Conservation (phyloP, 148 eudicot species). For the Camellia granthamiana region DNA sequence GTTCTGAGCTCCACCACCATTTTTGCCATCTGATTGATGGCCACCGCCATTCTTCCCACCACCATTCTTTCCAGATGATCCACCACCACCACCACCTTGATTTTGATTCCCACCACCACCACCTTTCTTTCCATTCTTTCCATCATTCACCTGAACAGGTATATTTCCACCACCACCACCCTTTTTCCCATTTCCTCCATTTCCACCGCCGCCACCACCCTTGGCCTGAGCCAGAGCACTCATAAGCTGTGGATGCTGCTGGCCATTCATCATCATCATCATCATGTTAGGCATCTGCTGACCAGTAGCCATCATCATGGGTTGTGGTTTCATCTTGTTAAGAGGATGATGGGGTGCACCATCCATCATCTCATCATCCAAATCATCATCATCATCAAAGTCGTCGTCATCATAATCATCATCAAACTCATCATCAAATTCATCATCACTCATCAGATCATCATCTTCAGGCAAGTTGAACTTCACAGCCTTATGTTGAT, state of each 20-base stretch:
- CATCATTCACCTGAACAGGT: conserved; percentile 24
- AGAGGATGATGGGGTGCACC: conserved; percentile 14
- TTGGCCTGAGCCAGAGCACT: conserved; percentile 27
- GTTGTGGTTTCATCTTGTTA: conserved; percentile 47
- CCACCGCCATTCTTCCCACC: conserved; percentile 43
- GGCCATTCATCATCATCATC: conserved; percentile 57
- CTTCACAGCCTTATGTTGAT: conserved; percentile 35
- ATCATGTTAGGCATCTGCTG: conserved; percentile 39
- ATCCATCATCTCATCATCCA: conserved; percentile 39
- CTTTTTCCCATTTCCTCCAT: conserved; percentile 30
- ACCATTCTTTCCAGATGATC: conserved; percentile 8
- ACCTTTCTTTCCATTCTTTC: conserved; percentile 26
- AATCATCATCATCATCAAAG: conserved; percentile 41
- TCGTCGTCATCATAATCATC: conserved; percentile 20
- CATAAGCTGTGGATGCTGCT: conserved; percentile 20
- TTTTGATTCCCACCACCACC: conserved; percentile 29
- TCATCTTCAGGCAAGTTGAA: conserved; percentile 39
- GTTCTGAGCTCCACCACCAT: conserved; percentile 23
- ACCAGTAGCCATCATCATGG: conserved; percentile 28
- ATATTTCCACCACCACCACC: conserved; percentile 34
- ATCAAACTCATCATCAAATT: conserved; percentile 20
- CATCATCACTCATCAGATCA: conserved; percentile 30
- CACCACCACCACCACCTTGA: conserved; percentile 26
- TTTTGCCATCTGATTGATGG: conserved; percentile 34
- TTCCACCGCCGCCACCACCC: conserved; percentile 17